Evolutionary conservation across 169 alveolate genomes (phyloP), one percentile per base, ranked within the genome.

Genomic region (Besnoitia besnoiti): DNA sequence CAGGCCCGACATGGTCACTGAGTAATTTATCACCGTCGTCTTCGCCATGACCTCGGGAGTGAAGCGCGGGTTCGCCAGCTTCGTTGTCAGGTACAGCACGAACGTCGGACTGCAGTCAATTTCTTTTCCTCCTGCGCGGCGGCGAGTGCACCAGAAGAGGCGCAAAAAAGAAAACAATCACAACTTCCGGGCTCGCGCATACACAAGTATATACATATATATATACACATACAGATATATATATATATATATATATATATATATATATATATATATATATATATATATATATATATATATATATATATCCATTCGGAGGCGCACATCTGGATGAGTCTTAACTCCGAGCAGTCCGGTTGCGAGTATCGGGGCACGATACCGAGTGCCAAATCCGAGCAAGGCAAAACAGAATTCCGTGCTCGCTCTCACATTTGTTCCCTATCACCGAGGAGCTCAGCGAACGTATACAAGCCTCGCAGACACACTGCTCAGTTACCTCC

Each of bases 31-130:
- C 91, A 98, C 97, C 90, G 97, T 96, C 19, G 98, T 97, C 93
- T 98, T 98, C 79, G 98, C 98, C 98, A 97, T 97, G 67, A 97
- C 96, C 96, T 98, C 99, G 4, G 99, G 99, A 67, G 99, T 95
- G 92, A 98, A 98, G 94, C 95, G 95, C 2, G 99, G 99, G 88
- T 98, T 98, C 73, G 99, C 97, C 35, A 97, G 97, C 94, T 97
- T 97, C 79, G 99, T 97, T n/a, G 98, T 97, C 96, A 98, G 92
- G 96, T 95, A 97, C 85, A 98, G 93, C 90, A 94, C 95, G 95
- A 98, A 98, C 59, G 92, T 90, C 27, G 95, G 97, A 42, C 94
- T 92, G 92, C 97, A 95, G 61, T 94, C 97, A 37, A 96, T 92
- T 33, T 90, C 90, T 51, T 88, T 89, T 91, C 97, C 98, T 39